Evolutionary conservation across 495 filamentous ascomycete species (phyloP).

Genomic region (Aspergillus sclerotioniger): DNA sequence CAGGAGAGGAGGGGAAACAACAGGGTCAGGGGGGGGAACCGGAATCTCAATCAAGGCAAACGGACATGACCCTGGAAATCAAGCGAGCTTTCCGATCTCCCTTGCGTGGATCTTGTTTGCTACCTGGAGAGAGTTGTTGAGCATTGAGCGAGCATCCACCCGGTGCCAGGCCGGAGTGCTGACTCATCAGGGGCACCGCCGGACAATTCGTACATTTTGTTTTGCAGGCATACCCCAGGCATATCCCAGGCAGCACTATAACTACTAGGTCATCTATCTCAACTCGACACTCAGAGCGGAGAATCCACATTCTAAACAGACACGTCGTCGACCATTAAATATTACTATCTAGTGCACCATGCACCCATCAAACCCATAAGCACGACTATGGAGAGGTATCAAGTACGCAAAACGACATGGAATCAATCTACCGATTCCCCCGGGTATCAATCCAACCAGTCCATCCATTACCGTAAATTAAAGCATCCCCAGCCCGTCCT

Average conservation of each 20-base stretch:
- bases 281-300: neutral
- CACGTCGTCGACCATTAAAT: neutral
- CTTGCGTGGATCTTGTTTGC: too few species aligned
- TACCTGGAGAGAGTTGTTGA: too few species aligned
- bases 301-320: neutral
- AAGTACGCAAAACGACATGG: slow-evolving; percentile 5
- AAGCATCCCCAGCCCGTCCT: too few species aligned
- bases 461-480: neutral
- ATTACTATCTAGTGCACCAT: slow-evolving; percentile 4
- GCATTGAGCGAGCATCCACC: too few species aligned
- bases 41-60: too few species aligned
- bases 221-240: too few species aligned
- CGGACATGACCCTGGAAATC: too few species aligned
- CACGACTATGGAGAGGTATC: slow-evolving; percentile 1
- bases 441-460: slow-evolving; percentile 5
- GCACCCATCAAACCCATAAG: neutral
- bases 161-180: neutral
- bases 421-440: slow-evolving; percentile 3
- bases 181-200: slow-evolving; percentile 1
- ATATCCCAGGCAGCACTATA: too few species aligned
- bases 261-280: too few species aligned
- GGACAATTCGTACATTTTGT: too few species aligned
- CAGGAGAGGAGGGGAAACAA: neutral
- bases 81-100: too few species aligned
- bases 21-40: neutral